These are phyloP conservation scores for Oryza australiensis DNA, from an alignment of 176 grass and related monocot species.

Conservation along the genomic window DNA sequence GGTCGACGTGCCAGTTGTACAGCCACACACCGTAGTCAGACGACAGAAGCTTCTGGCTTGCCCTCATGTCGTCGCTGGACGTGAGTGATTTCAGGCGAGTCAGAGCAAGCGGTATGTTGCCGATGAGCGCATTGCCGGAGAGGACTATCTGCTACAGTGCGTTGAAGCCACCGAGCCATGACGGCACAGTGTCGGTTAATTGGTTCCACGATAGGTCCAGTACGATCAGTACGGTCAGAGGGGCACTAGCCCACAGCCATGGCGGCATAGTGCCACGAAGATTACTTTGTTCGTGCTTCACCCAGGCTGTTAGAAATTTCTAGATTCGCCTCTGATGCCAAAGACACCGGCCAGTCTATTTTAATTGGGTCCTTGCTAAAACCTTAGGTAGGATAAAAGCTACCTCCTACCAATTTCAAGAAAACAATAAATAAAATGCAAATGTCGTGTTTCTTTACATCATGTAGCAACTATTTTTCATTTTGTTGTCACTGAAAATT, in stretches of 20 bases:
- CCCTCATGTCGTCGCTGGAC: background rate
- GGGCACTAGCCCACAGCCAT: slow-evolving; percentile 22
- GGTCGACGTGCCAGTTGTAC: slow-evolving; percentile 17
- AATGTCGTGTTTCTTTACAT: no score
- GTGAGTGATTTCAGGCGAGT: background rate
- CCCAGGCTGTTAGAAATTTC: no score
- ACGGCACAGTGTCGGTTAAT: slow-evolving; percentile 7
- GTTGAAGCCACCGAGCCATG: no score
- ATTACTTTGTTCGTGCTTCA: no score
- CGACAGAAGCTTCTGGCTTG: background rate
- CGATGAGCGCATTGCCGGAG: slow-evolving; percentile 43
- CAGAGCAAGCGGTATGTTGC: slow-evolving; percentile 34
- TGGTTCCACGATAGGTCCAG: slow-evolving; percentile 50
- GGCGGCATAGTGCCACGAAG: slow-evolving; percentile 29
- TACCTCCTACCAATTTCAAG: no score
- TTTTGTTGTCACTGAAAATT: no score
- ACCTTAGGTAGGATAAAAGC: no score
- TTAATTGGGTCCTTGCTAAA: no score
- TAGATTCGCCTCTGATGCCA: no score
- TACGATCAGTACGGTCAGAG: slow-evolving; percentile 33
- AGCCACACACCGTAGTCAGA: slow-evolving; percentile 2
- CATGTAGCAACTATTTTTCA: no score
- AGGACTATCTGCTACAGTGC: slow-evolving; percentile 46
- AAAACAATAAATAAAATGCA: no score
- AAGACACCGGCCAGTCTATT: no score